These are phyloP conservation scores for Cyclotella cryptica DNA, from an alignment of 108 stramenopile species.

Conservation along the genomic window DNA sequence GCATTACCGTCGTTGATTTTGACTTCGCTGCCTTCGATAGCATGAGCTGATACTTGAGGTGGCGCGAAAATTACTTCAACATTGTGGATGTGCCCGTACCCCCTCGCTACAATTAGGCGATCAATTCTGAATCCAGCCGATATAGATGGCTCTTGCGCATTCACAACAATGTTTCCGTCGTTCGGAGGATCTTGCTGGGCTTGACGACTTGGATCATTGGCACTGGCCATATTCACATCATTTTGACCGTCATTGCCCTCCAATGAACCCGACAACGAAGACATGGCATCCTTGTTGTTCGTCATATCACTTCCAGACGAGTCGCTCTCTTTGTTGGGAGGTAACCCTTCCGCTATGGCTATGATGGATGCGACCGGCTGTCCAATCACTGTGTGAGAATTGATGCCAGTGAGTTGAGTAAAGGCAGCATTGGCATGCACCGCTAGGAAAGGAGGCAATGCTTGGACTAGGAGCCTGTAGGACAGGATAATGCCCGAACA, in stretches of 20 bases:
- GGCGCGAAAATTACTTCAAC: slow-evolving; percentile 44
- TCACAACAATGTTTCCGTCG: background rate
- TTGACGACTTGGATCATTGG: background rate
- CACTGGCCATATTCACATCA: slow-evolving; percentile 18
- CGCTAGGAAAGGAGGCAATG: slow-evolving; percentile 61
- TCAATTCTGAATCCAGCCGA: slow-evolving; percentile 47
- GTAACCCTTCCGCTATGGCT: slow-evolving; percentile 41
- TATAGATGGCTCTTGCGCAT: background rate
- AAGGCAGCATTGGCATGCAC: slow-evolving; percentile 80
- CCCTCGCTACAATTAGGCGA: slow-evolving; percentile 66
- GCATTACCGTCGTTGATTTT: slow-evolving; percentile 16
- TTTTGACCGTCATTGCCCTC: slow-evolving; percentile 39
- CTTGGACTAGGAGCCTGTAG: slow-evolving; percentile 60
- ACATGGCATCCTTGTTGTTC: slow-evolving; percentile 34
- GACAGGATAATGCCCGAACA: background rate
- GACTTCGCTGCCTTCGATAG: slow-evolving; percentile 42
- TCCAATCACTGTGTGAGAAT: slow-evolving; percentile 66
- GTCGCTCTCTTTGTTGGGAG: slow-evolving; percentile 21
- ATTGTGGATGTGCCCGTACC: slow-evolving; percentile 54
- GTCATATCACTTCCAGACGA: slow-evolving; percentile 32
- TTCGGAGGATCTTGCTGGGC: slow-evolving; percentile 5
- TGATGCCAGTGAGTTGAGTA: slow-evolving; percentile 66
- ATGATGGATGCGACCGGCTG: slow-evolving; percentile 57
- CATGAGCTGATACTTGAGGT: slow-evolving; percentile 16
- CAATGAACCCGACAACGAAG: slow-evolving; percentile 48